A percentile compares a stretch with the other conserved stretches of the same genome.
Evolutionary conservation across 306 rosid species (phyloP).

Genomic region (Senna siamea): DNA sequence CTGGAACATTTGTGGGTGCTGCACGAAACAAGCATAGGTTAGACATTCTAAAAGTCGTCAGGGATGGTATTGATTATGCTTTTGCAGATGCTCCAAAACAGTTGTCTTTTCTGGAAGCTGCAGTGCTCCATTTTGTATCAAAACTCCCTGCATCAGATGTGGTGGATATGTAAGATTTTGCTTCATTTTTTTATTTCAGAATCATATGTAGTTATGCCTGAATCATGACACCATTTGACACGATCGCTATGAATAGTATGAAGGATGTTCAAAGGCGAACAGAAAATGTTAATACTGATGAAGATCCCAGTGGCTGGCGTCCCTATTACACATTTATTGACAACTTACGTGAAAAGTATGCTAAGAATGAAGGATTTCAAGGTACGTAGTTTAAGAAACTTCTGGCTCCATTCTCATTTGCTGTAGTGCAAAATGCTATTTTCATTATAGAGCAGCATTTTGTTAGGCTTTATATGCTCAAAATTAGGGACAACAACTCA

Average conservation of each 20-base stretch:
- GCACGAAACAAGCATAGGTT: conserved; percentile 76
- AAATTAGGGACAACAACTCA: background rate
- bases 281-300: conserved; percentile 74
- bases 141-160: conserved; percentile 82
- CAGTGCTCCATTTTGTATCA: conserved; percentile 71
- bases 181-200: conserved; percentile 35
- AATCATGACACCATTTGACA: conserved; percentile 30
- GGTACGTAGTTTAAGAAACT: conserved; percentile 47
- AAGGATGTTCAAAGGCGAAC: conserved; percentile 76
- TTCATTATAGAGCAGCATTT: conserved; percentile 12
- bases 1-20: conserved; percentile 82
- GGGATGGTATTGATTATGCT: conserved; percentile 82
- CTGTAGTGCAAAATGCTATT: conserved; percentile 4
- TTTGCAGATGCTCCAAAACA: conserved; percentile 80
- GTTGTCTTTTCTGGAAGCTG: conserved; percentile 77
- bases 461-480: background rate
- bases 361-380: conserved; percentile 80
- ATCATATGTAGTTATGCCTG: conserved; percentile 30
- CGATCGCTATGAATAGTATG: conserved; percentile 53
- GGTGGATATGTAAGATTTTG: conserved; percentile 67
- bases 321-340: conserved; percentile 74
- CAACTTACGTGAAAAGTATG: conserved; percentile 70
- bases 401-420: conserved; percentile 9
- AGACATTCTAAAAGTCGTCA: conserved; percentile 76
- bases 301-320: conserved; percentile 99